phyloP scores from a whole-genome alignment of 768 basidiomycete species.

The Daedaleopsis sinensis region DNA sequence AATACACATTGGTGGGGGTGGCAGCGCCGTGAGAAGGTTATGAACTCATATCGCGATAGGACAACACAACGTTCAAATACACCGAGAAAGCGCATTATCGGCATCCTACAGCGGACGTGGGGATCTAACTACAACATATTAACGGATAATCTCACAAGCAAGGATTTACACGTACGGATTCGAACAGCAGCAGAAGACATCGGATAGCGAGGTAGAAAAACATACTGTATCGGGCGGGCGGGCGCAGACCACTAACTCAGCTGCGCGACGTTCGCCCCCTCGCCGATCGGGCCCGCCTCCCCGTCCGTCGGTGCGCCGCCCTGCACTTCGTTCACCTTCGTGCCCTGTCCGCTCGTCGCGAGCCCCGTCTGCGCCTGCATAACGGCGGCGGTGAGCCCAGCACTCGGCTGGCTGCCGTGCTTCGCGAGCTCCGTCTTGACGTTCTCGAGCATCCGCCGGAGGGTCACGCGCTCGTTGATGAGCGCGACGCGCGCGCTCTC shows the following conservation, averaged over 20 bases:
- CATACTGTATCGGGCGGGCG: not conserved
- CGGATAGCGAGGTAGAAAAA: constrained; percentile 2
- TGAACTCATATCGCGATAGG: not conserved
- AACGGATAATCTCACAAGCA: constrained; percentile 5
- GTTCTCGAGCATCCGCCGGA: constrained; percentile 73
- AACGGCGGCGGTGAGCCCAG: constrained; percentile 33
- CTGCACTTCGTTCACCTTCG: constrained; percentile 55
- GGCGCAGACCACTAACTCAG: not conserved
- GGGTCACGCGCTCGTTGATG: constrained; percentile 73
- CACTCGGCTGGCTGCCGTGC: constrained; percentile 33
- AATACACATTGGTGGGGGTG: too few species aligned
- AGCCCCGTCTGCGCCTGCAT: constrained; percentile 42
- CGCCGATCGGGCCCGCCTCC: constrained; percentile 52
- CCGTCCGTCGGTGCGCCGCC: constrained; percentile 48
- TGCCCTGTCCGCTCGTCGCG: constrained; percentile 64
- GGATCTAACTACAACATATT: constrained; percentile 3
- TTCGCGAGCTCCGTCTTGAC: constrained; percentile 67
- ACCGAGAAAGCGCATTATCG: too few species aligned
- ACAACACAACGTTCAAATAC: not conserved
- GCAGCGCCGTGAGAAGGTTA: not conserved
- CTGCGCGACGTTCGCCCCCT: constrained; percentile 42
- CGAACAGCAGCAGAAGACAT: not conserved
- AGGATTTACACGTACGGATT: constrained; percentile 4
- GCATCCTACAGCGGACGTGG: too few species aligned
- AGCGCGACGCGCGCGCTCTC: constrained; percentile 83